Evolutionary conservation across 352 stramenopile genomes (phyloP), one percentile per base, ranked within the genome.

Genomic region (Pythium grandisporangium): DNA sequence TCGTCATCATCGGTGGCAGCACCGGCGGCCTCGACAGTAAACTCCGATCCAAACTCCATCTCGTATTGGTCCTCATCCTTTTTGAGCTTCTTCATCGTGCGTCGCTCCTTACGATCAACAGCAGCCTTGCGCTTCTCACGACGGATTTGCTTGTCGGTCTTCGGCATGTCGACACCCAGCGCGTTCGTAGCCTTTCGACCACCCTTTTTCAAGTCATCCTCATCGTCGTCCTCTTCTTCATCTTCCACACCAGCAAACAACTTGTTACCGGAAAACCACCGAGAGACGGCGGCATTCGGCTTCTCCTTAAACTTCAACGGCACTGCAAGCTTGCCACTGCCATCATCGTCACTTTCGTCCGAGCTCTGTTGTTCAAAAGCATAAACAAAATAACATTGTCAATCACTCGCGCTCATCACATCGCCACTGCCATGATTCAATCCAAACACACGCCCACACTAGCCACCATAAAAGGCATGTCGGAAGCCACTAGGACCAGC

Each of bases 71-170:
- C 78, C 21, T 90, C 75, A 35, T 93, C 81, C 46, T 84, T 83
- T 45, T 88, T 88, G 12, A 66, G 53, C 48, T 88, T 89, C 55
- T 92, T 91, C 7, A 58, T 33, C 0, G 60, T 53, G 17, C 81
- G 76, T 4, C 92, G 81, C 62, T 98, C 89, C 40, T 97, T 74
- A 1, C 92, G 79, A 7, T 96, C 84, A 42, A 83, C 80, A 0
- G 89, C 92, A 41, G 98, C 98, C 47, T 97, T 85, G 14, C 96
- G 81, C 61, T 99, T 99, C 30, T 97, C 91, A 37, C 98, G 86
- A 24, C 97, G 94, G 45, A 97, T 93, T 54, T 99, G 76, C 58
- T 99, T 99, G 50, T 99, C 97, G 0, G 96, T 99, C 64, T 97
- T 98, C 0, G 95, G 96, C 86, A 99, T 99, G 8, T 81, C 76